Evolutionary conservation across 169 alveolate species (phyloP).

Genomic region (Plasmodium gonderi): DNA sequence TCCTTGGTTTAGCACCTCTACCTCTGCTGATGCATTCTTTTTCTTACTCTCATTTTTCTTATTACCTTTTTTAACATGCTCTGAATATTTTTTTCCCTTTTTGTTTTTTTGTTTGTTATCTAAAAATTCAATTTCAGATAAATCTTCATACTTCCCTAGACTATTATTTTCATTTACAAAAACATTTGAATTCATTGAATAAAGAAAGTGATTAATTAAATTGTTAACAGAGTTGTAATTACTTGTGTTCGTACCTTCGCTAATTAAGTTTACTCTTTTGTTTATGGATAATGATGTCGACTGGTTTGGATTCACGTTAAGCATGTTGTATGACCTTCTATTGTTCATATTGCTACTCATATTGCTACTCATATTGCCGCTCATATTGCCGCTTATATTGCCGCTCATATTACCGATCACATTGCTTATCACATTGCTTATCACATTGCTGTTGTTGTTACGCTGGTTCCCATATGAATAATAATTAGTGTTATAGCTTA

Average conservation of each 20-base stretch:
- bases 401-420: too few species aligned
- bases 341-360: neutral
- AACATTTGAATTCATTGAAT: conserved; percentile 53
- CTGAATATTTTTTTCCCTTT: conserved; percentile 19
- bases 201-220: conserved; percentile 44
- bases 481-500: too few species aligned
- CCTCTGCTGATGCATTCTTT: neutral
- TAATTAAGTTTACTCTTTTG: conserved; percentile 17
- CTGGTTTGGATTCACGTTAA: neutral
- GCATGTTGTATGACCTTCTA: neutral
- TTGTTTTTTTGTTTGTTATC: neutral
- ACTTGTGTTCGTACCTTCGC: conserved; percentile 18
- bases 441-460: too few species aligned
- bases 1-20: neutral
- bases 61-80: conserved; percentile 1
- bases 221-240: conserved; percentile 44
- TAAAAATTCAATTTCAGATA: conserved; percentile 30
- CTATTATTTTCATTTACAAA: conserved; percentile 8
- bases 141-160: conserved; percentile 11
- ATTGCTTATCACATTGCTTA: too few species aligned
- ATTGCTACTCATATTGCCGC: too few species aligned
- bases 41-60: conserved; percentile 22
- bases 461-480: neutral
- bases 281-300: conserved; percentile 14
- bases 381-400: too few species aligned